These are phyloP conservation scores for Gnomoniopsis sp. DNA, from an alignment of 2,329 filamentous ascomycete species.

Conservation along the genomic window DNA sequence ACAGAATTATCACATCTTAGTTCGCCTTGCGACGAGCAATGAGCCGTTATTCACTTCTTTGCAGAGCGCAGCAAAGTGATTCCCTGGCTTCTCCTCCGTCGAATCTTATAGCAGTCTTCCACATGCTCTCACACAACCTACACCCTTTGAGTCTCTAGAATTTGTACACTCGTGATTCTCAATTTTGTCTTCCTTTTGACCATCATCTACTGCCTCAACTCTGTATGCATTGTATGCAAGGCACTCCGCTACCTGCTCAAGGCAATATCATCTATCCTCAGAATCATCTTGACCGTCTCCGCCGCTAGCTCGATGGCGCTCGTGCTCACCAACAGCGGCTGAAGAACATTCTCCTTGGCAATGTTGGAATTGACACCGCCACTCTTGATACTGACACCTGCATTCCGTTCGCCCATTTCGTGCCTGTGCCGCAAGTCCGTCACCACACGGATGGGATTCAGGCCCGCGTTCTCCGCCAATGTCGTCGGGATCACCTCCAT, in stretches of 20 bases:
- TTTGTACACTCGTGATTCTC: neutral
- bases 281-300: conserved; percentile 95
- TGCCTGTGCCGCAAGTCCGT: conserved; percentile 93
- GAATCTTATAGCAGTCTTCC: neutral
- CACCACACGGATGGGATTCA: conserved; percentile 98
- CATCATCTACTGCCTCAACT: neutral
- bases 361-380: conserved; percentile 97
- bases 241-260: conserved; percentile 49
- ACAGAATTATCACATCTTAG: no score
- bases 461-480: conserved; percentile 91
- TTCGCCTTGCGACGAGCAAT: no score
- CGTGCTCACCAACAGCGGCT: conserved; percentile 93
- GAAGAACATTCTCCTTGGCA: conserved; percentile 92
- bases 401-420: conserved; percentile 91
- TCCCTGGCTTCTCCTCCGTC: neutral
- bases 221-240: conserved; percentile 18
- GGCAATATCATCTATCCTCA: conserved; percentile 66
- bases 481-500: conserved; percentile 97
- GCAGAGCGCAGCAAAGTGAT: neutral
- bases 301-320: conserved; percentile 96
- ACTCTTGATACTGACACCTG: conserved; percentile 96
- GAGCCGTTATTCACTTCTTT: no score
- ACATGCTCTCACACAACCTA: no score
- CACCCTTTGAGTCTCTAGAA: neutral
- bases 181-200: neutral